Evolutionary conservation across 2,329 filamentous ascomycete genomes (phyloP).

Genomic region (Fusarium guadeloupense): DNA sequence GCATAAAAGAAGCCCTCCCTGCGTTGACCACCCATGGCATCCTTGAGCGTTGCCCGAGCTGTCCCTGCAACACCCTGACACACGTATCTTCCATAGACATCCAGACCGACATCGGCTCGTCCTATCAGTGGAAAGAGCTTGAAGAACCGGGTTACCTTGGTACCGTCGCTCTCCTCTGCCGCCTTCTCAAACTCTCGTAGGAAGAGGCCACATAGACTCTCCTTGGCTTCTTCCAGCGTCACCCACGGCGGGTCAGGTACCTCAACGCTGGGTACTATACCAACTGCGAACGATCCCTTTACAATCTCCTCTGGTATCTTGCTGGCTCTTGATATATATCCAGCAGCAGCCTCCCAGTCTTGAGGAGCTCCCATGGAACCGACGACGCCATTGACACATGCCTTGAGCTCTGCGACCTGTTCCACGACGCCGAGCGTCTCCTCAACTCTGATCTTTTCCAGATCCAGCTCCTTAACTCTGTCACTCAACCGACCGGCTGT

Average conservation of each 20-base stretch:
- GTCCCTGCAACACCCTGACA: constrained; percentile 91
- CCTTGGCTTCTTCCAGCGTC: constrained; percentile 86
- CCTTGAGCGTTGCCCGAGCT: constrained; percentile 82
- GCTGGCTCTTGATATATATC: constrained; percentile 84
- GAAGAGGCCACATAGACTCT: constrained; percentile 90
- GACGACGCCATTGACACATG: constrained; percentile 92
- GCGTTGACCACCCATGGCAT: constrained; percentile 60
- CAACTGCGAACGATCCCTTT: constrained; percentile 84
- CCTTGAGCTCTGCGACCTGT: constrained; percentile 95
- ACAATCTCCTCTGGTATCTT: constrained; percentile 83
- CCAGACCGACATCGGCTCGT: constrained; percentile 85
- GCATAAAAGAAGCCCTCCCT: constrained; percentile 92
- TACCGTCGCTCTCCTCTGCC: constrained; percentile 83
- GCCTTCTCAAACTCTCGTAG: constrained; percentile 95
- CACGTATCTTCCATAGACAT: constrained; percentile 95
- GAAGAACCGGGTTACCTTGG: constrained; percentile 94
- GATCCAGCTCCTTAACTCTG: constrained; percentile 86
- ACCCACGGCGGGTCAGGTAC: constrained; percentile 90
- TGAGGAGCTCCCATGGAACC: constrained; percentile 98
- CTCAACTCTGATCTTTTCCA: constrained; percentile 91
- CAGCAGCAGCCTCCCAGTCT: constrained; percentile 97
- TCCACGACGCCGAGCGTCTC: constrained; percentile 92
- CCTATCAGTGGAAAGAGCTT: constrained; percentile 97
- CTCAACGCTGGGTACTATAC: constrained; percentile 94
- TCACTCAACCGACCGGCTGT: constrained; percentile 87